A percentile compares a stretch with the other conserved stretches of the same genome.
phyloP scores from a whole-genome alignment of 2,329 filamentous ascomycete genomes.

The Aspergillus ibericus region DNA sequence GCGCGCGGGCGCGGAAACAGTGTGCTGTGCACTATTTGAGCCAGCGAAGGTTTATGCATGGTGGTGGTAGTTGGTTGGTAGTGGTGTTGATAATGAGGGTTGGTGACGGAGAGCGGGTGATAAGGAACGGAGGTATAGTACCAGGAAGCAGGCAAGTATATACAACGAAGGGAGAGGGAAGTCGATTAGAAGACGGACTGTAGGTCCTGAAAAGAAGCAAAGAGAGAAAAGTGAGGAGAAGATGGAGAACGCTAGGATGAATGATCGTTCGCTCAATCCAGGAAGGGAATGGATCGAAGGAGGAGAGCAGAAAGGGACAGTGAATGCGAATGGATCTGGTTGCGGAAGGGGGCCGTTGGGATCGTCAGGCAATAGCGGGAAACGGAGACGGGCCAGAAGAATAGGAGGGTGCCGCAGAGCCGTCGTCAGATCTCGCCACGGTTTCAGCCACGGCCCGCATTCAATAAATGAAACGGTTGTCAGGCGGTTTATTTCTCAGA shows the following conservation, averaged over 20 bases:
- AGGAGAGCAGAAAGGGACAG: conserved; percentile 4
- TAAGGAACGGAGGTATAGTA: neutral
- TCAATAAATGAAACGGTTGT: neutral
- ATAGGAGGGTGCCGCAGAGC: neutral
- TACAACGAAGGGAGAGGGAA: neutral
- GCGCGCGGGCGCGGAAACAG: conserved; percentile 59
- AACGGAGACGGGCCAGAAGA: conserved; percentile 5
- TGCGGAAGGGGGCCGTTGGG: conserved; percentile 3
- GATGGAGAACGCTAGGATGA: conserved; percentile 1
- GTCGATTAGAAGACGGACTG: neutral
- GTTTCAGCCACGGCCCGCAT: conserved; percentile 2
- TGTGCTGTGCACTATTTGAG: conserved; percentile 58
- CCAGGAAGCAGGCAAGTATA: neutral
- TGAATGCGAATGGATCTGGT: conserved; percentile 3
- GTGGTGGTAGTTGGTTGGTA: conserved; percentile 19
- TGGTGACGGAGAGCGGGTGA: neutral
- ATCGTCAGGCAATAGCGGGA: conserved; percentile 1
- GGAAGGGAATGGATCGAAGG: conserved; percentile 1
- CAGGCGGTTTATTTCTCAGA: neutral
- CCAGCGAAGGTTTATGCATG: conserved; percentile 63
- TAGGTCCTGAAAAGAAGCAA: neutral
- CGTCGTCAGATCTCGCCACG: conserved; percentile 1
- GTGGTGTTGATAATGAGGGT: neutral
- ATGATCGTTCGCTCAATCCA: neutral
- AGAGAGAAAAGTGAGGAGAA: neutral